These are phyloP conservation scores for sweet orange (Citrus sinensis) DNA, from an alignment of 345 rosid species.

Conservation along the genomic window DVS_A1.0 CM039164.1:3431001-3431500, in stretches of 20 bases:
- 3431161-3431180: constrained; percentile 4
- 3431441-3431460: constrained; percentile 44
- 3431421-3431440: constrained; percentile 88
- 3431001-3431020: background rate
- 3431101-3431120: background rate
- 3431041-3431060: background rate
- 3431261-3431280: constrained; percentile 72
- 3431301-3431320: constrained; percentile 75
- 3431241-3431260: constrained; percentile 83
- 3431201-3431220: constrained; percentile 37
- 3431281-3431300: constrained; percentile 85
- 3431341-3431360: constrained; percentile 93
- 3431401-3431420: constrained; percentile 95
- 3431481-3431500: constrained; percentile 92
- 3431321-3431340: constrained; percentile 64
- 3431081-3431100: background rate
- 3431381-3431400: constrained; percentile 67
- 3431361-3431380: constrained; percentile 92
- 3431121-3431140: background rate
- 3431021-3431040: background rate
- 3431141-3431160: background rate
- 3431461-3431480: constrained; percentile 76
- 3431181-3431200: constrained; percentile 33
- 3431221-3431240: constrained; percentile 75
- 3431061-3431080: background rate